These are phyloP conservation scores for Plasmodium coatneyi DNA, from an alignment of 169 alveolate genomes.

Conservation along the genomic window DNA sequence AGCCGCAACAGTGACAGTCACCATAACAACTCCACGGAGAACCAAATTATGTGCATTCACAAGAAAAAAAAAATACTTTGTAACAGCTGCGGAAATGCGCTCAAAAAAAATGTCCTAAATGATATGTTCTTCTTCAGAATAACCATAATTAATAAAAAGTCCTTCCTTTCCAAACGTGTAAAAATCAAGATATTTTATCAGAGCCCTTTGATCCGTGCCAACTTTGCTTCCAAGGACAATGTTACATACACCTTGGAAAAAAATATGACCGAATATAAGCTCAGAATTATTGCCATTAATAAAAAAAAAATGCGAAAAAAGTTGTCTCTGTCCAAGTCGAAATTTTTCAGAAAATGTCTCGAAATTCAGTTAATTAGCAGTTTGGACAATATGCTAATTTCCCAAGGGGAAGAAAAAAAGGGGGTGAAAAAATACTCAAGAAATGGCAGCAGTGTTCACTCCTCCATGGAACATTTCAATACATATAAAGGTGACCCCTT, in stretches of 20 bases:
- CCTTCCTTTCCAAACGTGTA: constrained; percentile 23
- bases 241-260: constrained; percentile 66
- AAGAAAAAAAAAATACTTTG: constrained; percentile 23
- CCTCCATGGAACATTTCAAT: not conserved
- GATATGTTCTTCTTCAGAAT: constrained; percentile 44
- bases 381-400: constrained; percentile 1
- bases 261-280: constrained; percentile 38
- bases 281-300: constrained; percentile 64
- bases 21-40: not conserved
- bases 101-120: constrained; percentile 48
- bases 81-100: constrained; percentile 19
- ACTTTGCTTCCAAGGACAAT: constrained; percentile 46
- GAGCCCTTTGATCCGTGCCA: constrained; percentile 61
- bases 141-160: constrained; percentile 35
- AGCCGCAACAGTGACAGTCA: not conserved
- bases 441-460: not conserved
- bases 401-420: not conserved
- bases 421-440: not conserved
- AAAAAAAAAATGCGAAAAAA: constrained; percentile 69
- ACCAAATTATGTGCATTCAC: constrained; percentile 22
- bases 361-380: constrained; percentile 50
- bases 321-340: constrained; percentile 53
- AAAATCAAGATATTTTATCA: constrained; percentile 46
- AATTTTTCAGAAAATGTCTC: constrained; percentile 70
- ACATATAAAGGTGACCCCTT: not conserved